A percentile compares a stretch with the other conserved stretches of the same genome.
Evolutionary conservation across 495 filamentous ascomycete species (phyloP).

Genomic region (Xeromyces bisporus): DNA sequence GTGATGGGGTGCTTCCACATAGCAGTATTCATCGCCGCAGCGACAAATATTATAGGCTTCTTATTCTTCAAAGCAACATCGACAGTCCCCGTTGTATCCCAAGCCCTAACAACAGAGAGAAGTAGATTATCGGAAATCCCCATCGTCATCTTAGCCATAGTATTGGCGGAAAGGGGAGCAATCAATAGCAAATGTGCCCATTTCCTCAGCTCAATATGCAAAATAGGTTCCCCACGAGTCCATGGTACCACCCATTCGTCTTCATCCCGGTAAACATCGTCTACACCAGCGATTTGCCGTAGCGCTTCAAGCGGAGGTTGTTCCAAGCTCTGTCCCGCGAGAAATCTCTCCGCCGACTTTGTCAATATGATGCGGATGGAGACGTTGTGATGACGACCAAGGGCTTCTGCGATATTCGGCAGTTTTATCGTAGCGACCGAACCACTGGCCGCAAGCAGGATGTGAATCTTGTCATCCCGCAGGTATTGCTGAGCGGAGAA

Average conservation of each 20-base stretch:
- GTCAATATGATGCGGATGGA: slow-evolving; percentile 70
- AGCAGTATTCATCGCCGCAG: slow-evolving; percentile 68
- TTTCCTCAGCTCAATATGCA: slow-evolving; percentile 71
- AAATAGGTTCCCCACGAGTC: slow-evolving; percentile 39
- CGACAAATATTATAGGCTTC: slow-evolving; percentile 18
- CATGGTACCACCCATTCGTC: slow-evolving; percentile 71
- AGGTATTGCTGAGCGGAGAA: no score
- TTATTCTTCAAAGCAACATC: slow-evolving; percentile 21
- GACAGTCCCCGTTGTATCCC: slow-evolving; percentile 57
- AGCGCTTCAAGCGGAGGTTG: slow-evolving; percentile 46
- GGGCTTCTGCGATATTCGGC: slow-evolving; percentile 45
- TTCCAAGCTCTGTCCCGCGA: slow-evolving; percentile 47
- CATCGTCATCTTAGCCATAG: slow-evolving; percentile 55
- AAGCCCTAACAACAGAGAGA: slow-evolving; percentile 61
- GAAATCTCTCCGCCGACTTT: slow-evolving; percentile 50
- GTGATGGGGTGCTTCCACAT: slow-evolving; percentile 86
- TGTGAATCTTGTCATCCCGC: slow-evolving; percentile 58
- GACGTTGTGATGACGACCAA: slow-evolving; percentile 37
- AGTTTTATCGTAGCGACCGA: slow-evolving; percentile 86
- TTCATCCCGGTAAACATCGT: slow-evolving; percentile 54
- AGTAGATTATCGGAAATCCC: slow-evolving; percentile 56
- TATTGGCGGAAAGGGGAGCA: slow-evolving; percentile 64
- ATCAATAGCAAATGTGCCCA: slow-evolving; percentile 73
- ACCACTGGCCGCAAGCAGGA: slow-evolving; percentile 62
- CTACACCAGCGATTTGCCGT: slow-evolving; percentile 37